phyloP scores from a whole-genome alignment of 495 filamentous ascomycete genomes.

The Apiosordaria backusii region DNA sequence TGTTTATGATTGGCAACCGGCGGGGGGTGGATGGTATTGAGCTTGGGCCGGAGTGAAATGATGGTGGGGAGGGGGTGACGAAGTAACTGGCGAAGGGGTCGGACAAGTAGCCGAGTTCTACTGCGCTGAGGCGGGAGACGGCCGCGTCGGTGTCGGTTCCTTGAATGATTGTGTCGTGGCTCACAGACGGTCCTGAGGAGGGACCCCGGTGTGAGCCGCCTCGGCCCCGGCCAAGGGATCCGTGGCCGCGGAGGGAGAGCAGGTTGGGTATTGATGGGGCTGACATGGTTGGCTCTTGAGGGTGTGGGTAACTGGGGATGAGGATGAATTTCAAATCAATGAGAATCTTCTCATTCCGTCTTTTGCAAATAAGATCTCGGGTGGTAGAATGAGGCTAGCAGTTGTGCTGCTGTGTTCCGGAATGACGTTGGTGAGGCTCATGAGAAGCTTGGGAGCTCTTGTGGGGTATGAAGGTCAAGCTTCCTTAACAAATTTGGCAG shows the following conservation, averaged over 20 bases:
- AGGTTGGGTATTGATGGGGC: constrained; percentile 74
- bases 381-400: not conserved
- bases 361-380: not conserved
- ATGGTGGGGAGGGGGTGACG: constrained; percentile 26
- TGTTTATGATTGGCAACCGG: constrained; percentile 85
- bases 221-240: constrained; percentile 42
- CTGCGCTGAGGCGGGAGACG: constrained; percentile 81
- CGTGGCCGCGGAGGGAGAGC: constrained; percentile 57
- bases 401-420: not conserved
- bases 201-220: constrained; percentile 37
- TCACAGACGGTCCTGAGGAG: constrained; percentile 17
- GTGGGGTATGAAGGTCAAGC: not conserved
- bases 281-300: constrained; percentile 49
- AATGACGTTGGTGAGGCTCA: not conserved
- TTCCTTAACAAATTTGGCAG: not conserved
- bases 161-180: constrained; percentile 61
- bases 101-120: constrained; percentile 78
- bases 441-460: not conserved
- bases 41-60: not conserved
- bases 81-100: constrained; percentile 75
- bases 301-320: not conserved
- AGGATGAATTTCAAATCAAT: not conserved
- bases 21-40: constrained; percentile 34
- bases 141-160: constrained; percentile 90
- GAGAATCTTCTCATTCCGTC: not conserved